phyloP scores from a whole-genome alignment of 495 filamentous ascomycete species.

The Podospora pseudocomata region DNA sequence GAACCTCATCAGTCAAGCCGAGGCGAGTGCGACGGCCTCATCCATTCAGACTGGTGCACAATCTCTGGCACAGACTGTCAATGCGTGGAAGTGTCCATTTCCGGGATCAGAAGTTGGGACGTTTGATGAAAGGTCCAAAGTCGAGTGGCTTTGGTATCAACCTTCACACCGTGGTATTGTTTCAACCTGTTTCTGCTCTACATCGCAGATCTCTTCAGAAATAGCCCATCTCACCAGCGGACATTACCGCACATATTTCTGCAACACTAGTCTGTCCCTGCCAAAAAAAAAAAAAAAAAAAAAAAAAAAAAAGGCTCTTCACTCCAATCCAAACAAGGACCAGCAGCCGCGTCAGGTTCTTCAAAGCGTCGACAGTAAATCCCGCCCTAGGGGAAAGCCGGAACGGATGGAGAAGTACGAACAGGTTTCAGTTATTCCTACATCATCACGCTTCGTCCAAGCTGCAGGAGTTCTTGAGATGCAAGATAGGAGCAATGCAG shows the following conservation, averaged over 20 bases:
- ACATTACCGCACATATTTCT: not conserved
- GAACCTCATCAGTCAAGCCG: not conserved
- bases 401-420: not conserved
- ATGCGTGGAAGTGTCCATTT: not conserved
- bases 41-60: not conserved
- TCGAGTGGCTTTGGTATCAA: not conserved
- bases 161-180: not conserved
- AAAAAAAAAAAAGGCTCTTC: too few species aligned
- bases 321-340: too few species aligned
- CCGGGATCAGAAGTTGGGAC: not conserved
- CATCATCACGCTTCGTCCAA: not conserved
- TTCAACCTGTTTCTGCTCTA: not conserved
- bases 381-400: not conserved
- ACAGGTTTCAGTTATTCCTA: too few species aligned
- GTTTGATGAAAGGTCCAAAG: not conserved
- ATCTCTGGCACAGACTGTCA: not conserved
- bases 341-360: too few species aligned
- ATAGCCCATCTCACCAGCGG: not conserved
- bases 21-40: not conserved
- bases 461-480: too few species aligned
- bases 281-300: not conserved
- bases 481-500: not conserved
- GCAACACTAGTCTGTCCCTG: not conserved
- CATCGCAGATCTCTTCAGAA: not conserved
- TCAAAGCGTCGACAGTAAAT: not conserved